Conservation (phyloP, 306 rosid species). For the Lathyrus oleraceus region DNA sequence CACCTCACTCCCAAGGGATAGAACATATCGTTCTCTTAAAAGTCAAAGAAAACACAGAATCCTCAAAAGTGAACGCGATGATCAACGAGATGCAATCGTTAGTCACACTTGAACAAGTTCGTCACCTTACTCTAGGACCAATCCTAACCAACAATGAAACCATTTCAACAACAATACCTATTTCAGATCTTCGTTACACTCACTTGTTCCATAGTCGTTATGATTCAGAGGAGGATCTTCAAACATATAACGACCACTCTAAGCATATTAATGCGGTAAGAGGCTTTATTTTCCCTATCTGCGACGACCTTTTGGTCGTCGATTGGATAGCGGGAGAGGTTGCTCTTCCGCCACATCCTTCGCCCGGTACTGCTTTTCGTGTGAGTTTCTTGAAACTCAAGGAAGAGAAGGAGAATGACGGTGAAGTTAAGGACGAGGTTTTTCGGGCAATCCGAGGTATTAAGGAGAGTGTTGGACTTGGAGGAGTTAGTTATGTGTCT, state of each 20-base stretch:
- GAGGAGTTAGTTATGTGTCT: constrained; percentile 45
- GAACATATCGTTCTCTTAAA: constrained; percentile 74
- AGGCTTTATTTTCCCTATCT: constrained; percentile 51
- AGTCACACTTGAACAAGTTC: constrained; percentile 48
- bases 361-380: constrained; percentile 49
- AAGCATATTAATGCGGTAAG: constrained; percentile 52
- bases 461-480: not conserved
- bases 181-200: constrained; percentile 46
- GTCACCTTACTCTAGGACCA: constrained; percentile 59
- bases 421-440: constrained; percentile 46
- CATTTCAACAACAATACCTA: constrained; percentile 34
- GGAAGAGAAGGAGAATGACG: constrained; percentile 37
- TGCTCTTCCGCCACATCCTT: not conserved
- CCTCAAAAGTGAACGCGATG: constrained; percentile 53
- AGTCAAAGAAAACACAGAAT: constrained; percentile 54
- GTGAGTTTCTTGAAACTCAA: constrained; percentile 60
- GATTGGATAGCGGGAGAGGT: constrained; percentile 57
- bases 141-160: constrained; percentile 40
- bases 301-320: constrained; percentile 65
- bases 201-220: constrained; percentile 81
- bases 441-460: constrained; percentile 50
- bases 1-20: constrained; percentile 25
- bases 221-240: constrained; percentile 53
- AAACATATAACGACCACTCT: constrained; percentile 48
- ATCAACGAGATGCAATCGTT: constrained; percentile 48